phyloP scores from a whole-genome alignment of 257 asterid genomes.

The Lavandula angustifolia region DNA sequence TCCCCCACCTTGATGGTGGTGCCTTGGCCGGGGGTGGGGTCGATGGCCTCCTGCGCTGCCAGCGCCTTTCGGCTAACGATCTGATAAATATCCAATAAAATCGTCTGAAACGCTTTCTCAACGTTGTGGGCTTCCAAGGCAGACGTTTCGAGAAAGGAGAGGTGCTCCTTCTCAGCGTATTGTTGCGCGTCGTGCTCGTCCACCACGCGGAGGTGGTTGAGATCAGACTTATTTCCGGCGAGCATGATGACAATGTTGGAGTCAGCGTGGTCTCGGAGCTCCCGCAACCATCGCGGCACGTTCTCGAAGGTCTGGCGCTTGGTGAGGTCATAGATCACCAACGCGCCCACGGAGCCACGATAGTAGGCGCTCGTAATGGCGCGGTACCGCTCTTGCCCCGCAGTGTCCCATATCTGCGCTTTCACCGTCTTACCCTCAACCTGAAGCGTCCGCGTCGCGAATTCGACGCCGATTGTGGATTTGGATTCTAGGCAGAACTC shows the following conservation, averaged over 20 bases:
- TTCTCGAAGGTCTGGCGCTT: constrained; percentile 47
- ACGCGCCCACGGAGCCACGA: constrained; percentile 53
- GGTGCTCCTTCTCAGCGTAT: constrained; percentile 47
- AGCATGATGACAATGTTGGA: constrained; percentile 52
- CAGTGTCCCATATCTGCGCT: constrained; percentile 58
- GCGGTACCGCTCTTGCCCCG: constrained; percentile 52
- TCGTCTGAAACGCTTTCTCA: constrained; percentile 47
- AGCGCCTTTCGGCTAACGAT: constrained; percentile 48
- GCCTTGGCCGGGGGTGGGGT: constrained; percentile 41
- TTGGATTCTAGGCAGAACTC: constrained; percentile 52
- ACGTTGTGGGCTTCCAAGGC: constrained; percentile 50
- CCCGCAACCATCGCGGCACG: constrained; percentile 48
- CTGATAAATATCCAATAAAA: constrained; percentile 47
- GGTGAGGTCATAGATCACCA: constrained; percentile 48
- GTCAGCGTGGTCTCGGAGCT: constrained; percentile 46
- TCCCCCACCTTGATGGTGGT: constrained; percentile 47
- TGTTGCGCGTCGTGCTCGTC: constrained; percentile 41
- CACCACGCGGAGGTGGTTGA: constrained; percentile 47
- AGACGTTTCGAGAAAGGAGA: constrained; percentile 52
- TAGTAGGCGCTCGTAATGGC: constrained; percentile 60
- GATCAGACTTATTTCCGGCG: constrained; percentile 47
- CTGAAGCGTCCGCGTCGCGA: constrained; percentile 53
- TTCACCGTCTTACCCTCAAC: constrained; percentile 52
- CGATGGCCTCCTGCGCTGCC: constrained; percentile 46
- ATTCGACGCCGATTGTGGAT: constrained; percentile 55